Evolutionary conservation across 2,329 filamentous ascomycete species (phyloP).

Genomic region (Phyllachora maydis): DNA sequence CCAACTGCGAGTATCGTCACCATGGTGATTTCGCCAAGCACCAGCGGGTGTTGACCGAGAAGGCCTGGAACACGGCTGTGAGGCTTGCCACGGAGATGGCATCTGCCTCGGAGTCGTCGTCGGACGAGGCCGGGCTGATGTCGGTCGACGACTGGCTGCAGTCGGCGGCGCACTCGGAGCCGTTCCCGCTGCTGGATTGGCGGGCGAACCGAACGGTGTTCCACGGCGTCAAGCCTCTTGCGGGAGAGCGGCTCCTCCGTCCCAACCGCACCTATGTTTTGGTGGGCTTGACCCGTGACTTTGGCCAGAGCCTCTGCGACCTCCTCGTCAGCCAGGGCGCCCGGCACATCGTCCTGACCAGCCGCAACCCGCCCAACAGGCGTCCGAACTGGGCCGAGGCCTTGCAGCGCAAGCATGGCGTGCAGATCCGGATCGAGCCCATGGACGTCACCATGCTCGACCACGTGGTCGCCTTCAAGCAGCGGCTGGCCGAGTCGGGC

Average conservation of each 20-base stretch:
- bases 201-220: slow-evolving; percentile 10
- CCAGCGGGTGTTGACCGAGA: not conserved
- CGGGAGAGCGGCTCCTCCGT: slow-evolving; percentile 8
- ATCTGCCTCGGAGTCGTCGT: not conserved
- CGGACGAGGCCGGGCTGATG: slow-evolving; percentile 1
- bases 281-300: slow-evolving; percentile 19
- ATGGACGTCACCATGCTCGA: slow-evolving; percentile 10
- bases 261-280: slow-evolving; percentile 16
- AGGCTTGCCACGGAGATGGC: not conserved
- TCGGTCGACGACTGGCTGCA: slow-evolving; percentile 10
- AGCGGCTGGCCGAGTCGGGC: slow-evolving; percentile 3
- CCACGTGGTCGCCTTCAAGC: slow-evolving; percentile 10
- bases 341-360: slow-evolving; percentile 16
- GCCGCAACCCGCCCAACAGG: slow-evolving; percentile 13
- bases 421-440: slow-evolving; percentile 6
- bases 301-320: slow-evolving; percentile 20
- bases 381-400: slow-evolving; percentile 14
- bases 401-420: slow-evolving; percentile 7
- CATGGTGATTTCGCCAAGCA: slow-evolving; percentile 1
- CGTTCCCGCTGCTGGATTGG: slow-evolving; percentile 18
- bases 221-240: slow-evolving; percentile 7
- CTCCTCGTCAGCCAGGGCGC: slow-evolving; percentile 17
- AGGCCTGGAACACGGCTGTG: not conserved
- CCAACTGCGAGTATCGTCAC: slow-evolving; percentile 10
- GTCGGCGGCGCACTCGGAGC: not conserved